Percentiles rank a stretch among this genome's conserved stretches.
These are phyloP conservation scores for Phaeotremella fagi DNA, from an alignment of 768 basidiomycete species.

Conservation along the genomic window DNA sequence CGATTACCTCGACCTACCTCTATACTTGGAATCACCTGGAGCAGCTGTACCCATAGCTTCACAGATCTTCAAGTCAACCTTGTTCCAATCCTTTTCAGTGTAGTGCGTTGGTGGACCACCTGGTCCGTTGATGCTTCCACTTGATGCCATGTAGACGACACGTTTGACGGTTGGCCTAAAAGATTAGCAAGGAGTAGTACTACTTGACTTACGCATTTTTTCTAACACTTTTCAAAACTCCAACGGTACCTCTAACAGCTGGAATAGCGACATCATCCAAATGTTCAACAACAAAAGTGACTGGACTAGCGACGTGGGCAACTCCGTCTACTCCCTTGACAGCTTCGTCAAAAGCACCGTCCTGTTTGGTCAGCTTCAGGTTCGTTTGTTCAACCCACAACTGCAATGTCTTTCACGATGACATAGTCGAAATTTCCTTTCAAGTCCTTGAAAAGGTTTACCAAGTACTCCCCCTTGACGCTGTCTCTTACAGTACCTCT, in stretches of 20 bases:
- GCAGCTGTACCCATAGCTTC: slow-evolving; percentile 1
- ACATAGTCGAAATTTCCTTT: slow-evolving; percentile 59
- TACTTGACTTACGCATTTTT: slow-evolving; percentile 52
- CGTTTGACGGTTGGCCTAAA: slow-evolving; percentile 55
- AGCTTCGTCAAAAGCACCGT: slow-evolving; percentile 67
- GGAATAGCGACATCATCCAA: slow-evolving; percentile 57
- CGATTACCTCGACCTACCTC: background rate
- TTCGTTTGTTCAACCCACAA: slow-evolving; percentile 45
- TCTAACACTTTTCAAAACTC: slow-evolving; percentile 58
- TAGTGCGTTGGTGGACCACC: slow-evolving; percentile 3
- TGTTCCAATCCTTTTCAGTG: slow-evolving; percentile 14
- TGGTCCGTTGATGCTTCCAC: slow-evolving; percentile 21
- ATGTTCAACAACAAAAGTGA: slow-evolving; percentile 9
- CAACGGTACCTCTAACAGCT: slow-evolving; percentile 64
- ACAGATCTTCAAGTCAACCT: background rate
- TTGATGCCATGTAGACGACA: slow-evolving; percentile 59
- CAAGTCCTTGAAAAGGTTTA: slow-evolving; percentile 53
- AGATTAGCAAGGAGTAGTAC: background rate
- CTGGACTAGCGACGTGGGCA: slow-evolving; percentile 21
- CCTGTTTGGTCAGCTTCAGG: background rate
- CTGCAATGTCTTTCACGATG: slow-evolving; percentile 63
- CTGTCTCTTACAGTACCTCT: slow-evolving; percentile 57
- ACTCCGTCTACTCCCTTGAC: slow-evolving; percentile 69
- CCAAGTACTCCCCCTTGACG: slow-evolving; percentile 58
- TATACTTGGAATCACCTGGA: slow-evolving; percentile 4